Evolutionary conservation across 2,329 filamentous ascomycete species (phyloP).

Genomic region (Fusarium secorum): DNA sequence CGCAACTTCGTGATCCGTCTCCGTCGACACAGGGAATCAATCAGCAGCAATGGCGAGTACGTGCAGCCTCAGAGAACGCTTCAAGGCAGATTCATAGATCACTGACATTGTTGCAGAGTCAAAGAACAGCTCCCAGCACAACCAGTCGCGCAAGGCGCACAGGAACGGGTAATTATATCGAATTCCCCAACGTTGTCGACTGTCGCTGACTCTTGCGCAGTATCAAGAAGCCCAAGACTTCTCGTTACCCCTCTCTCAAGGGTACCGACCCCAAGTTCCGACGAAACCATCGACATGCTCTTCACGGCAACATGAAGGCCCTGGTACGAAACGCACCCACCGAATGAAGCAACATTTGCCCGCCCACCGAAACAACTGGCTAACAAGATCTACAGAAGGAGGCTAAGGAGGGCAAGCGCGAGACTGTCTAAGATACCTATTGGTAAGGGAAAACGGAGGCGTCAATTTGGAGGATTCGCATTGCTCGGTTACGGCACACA

Average conservation of each 20-base stretch:
- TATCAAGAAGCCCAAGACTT: conserved; percentile 99
- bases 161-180: conserved; percentile 84
- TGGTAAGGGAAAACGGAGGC: conserved; percentile 26
- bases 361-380: conserved; percentile 20
- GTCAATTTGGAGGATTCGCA: conserved; percentile 37
- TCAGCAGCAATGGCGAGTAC: conserved; percentile 54
- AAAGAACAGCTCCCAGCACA: conserved; percentile 99
- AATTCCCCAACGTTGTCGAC: not conserved
- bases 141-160: conserved; percentile 98
- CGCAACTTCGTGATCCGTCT: conserved; percentile 42
- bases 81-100: not conserved
- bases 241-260: conserved; percentile 98
- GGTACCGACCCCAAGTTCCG: conserved; percentile 99
- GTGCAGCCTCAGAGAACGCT: conserved; percentile 30
- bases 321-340: conserved; percentile 69
- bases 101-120: conserved; percentile 72
- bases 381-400: conserved; percentile 77
- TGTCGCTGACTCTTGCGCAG: conserved; percentile 57
- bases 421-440: conserved; percentile 70
- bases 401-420: conserved; percentile 94
- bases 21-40: conserved; percentile 41
- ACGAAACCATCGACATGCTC: conserved; percentile 99
- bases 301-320: conserved; percentile 98
- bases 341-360: conserved; percentile 5
- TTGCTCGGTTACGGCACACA: conserved; percentile 34